These are phyloP conservation scores for Aureobasidium leucospermi DNA, from an alignment of 2,329 filamentous ascomycete genomes.

Conservation along the genomic window DNA sequence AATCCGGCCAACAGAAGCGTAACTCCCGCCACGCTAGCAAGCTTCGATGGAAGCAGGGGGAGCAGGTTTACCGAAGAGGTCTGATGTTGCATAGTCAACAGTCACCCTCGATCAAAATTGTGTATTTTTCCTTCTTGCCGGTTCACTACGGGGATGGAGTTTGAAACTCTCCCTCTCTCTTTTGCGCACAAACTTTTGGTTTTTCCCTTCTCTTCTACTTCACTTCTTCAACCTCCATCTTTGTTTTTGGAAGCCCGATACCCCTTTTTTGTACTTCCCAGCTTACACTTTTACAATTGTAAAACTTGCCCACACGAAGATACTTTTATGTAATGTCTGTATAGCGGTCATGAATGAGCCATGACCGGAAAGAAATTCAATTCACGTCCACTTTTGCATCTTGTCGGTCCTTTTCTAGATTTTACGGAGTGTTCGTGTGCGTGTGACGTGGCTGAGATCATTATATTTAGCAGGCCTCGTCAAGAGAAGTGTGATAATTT, in stretches of 20 bases:
- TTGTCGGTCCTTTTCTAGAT: no score
- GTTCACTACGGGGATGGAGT: not conserved
- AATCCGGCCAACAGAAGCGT: conserved; percentile 18
- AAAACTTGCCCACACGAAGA: not conserved
- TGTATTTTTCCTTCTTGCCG: not conserved
- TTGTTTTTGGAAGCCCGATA: not conserved
- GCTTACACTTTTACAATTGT: not conserved
- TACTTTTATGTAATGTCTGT: conserved; percentile 8
- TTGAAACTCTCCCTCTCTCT: conserved; percentile 4
- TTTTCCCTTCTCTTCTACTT: conserved; percentile 1
- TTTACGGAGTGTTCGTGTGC: no score
- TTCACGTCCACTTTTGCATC: not conserved
- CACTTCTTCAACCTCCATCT: not conserved
- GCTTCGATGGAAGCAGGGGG: conserved; percentile 18
- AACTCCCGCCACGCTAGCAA: conserved; percentile 18
- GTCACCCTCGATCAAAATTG: not conserved
- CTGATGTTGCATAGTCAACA: conserved; percentile 5
- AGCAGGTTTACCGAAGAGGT: conserved; percentile 25
- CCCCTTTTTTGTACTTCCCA: conserved; percentile 6
- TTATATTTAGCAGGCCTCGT: no score
- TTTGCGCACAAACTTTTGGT: not conserved
- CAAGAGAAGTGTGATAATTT: no score
- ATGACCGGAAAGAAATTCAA: not conserved
- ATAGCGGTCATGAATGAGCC: conserved; percentile 7
- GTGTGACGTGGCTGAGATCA: no score